Evolutionary conservation across 768 basidiomycete genomes (phyloP), one percentile per base, ranked within the genome.

Genomic region (Guyanaporus albipodus): DNA sequence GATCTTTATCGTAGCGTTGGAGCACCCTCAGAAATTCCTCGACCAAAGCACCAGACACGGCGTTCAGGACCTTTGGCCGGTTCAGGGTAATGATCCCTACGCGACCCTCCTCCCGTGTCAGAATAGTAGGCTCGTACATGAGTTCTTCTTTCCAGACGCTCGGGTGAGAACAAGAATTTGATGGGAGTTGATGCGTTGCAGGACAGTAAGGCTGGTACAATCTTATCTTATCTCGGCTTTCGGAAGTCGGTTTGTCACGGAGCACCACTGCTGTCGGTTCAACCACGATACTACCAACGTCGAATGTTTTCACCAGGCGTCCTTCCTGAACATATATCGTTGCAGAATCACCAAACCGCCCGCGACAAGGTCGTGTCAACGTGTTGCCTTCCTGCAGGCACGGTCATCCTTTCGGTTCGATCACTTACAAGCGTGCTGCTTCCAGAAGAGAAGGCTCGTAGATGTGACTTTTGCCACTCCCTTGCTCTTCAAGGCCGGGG

Each of bases 31-130:
- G 91, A 34, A 97, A 73, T 66, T 92, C 89, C 8, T 71, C 66
- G 62, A 96, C 85, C 48, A 97, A 68, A 1, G 82, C 77, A n/a
- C 79, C 73, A 54, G 77, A 83, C 38, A 98, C 73, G 9, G 95
- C 94, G 61, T 95, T 96, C 49, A 93, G 70, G 8, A 83, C 83
- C 56, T 87, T 90, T 8, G 91, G 91, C 28, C 91, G 75, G 69
- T 93, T 92, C 56, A 95, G 73, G 31, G 83, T 88, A 57, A 94
- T 83, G 58, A 93, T 44, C 24, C 64, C 64, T 15, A 66, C 64
- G 4, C 52, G 56, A n/a, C 46, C 46, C 9, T 52, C 48, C 44
- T 55, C 54, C 2, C 48, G 50, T 2, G 63, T 54, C 4, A 64
- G 44, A 28, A 66, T 54, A 3, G 43, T 41, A 14, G 59, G 47